phyloP scores from a whole-genome alignment of 192 early-diverging fungal genomes.

The Coemansia sp. region DNA sequence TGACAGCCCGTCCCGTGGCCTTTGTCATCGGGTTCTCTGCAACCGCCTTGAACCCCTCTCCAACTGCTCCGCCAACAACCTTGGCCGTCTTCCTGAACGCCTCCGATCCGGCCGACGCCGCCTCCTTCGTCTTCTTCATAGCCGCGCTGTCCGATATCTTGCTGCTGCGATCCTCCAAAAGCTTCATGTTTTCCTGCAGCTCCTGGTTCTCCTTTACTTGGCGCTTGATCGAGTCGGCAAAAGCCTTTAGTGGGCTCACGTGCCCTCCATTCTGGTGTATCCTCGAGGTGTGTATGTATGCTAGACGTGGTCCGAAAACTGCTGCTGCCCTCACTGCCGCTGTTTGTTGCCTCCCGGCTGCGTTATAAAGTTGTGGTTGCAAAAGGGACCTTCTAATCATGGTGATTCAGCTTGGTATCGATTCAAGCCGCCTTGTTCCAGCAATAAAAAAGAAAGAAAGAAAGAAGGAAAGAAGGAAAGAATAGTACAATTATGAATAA shows the following conservation, averaged over 20 bases:
- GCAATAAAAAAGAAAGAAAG: constrained; percentile 11
- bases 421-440: constrained; percentile 2
- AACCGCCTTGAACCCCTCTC: constrained; percentile 67
- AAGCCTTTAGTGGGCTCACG: constrained; percentile 69
- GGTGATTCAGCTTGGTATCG: background rate
- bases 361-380: constrained; percentile 18
- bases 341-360: background rate
- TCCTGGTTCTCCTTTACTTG: constrained; percentile 96
- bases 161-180: constrained; percentile 76
- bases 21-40: constrained; percentile 77
- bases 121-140: constrained; percentile 82
- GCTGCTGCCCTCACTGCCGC: background rate
- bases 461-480: background rate
- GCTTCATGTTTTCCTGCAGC: constrained; percentile 88
- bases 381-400: constrained; percentile 33
- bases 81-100: constrained; percentile 72
- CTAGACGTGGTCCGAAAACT: background rate
- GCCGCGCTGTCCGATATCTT: constrained; percentile 85
- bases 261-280: constrained; percentile 43
- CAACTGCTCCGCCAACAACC: constrained; percentile 64
- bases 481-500: background rate
- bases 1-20: constrained; percentile 71
- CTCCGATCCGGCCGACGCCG: constrained; percentile 58
- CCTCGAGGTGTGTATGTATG: constrained; percentile 38
- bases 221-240: constrained; percentile 86